These are phyloP conservation scores for Hemileia vastatrix DNA, from an alignment of 1,284 basidiomycete genomes.

Conservation along the genomic window DNA sequence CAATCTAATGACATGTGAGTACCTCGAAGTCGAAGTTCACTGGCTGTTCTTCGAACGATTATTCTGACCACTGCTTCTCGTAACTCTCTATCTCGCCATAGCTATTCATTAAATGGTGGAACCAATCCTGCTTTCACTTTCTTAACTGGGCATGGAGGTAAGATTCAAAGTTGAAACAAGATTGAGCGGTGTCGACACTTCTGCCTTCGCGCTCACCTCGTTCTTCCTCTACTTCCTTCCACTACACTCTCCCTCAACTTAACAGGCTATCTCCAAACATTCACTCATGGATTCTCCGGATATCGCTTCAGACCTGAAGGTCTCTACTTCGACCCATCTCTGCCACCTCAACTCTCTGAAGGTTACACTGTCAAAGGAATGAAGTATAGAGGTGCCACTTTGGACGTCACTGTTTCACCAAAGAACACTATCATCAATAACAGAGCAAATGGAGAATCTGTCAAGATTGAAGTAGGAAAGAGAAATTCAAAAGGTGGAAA, in stretches of 20 bases:
- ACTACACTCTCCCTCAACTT: not conserved
- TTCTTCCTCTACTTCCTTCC: not conserved
- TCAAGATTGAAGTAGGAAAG: conserved; percentile 25
- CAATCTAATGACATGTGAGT: conserved; percentile 30
- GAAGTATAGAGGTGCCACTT: conserved; percentile 24
- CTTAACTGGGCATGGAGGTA: conserved; percentile 33
- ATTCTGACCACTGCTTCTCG: too few species aligned
- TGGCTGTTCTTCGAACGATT: too few species aligned
- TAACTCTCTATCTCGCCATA: too few species aligned
- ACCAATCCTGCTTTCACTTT: conserved; percentile 37
- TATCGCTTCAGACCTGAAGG: conserved; percentile 28
- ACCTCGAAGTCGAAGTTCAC: not conserved
- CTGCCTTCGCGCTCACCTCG: not conserved
- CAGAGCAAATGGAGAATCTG: conserved; percentile 2
- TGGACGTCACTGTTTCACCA: conserved; percentile 29
- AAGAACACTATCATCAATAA: conserved; percentile 6
- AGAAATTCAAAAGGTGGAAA: conserved; percentile 25
- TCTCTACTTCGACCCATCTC: conserved; percentile 31
- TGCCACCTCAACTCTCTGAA: conserved; percentile 33
- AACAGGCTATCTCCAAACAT: conserved; percentile 25
- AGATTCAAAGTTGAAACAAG: conserved; percentile 23
- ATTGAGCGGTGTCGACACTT: conserved; percentile 10
- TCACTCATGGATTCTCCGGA: conserved; percentile 36
- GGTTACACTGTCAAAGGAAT: conserved; percentile 34
- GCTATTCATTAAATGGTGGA: conserved; percentile 26